Evolutionary conservation across 2,329 filamentous ascomycete species (phyloP).

Genomic region (Aspergillus fumigatus): DNA sequence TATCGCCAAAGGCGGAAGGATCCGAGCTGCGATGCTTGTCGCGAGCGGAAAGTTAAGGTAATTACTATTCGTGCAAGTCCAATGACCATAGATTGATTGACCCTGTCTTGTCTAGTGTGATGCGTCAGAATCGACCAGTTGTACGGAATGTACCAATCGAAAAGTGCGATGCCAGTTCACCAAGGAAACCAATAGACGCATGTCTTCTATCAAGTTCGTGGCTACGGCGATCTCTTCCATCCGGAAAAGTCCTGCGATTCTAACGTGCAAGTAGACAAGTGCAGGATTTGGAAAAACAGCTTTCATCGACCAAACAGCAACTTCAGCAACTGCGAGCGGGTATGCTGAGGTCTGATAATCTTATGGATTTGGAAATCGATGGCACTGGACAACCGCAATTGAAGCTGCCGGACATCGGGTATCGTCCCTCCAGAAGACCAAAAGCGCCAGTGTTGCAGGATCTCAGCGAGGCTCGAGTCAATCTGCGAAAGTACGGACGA

Average conservation of each 20-base stretch:
- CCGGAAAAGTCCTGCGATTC: constrained; percentile 6
- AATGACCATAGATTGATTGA: background rate
- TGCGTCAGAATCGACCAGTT: constrained; percentile 92
- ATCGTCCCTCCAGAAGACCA: constrained; percentile 61
- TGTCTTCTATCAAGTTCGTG: constrained; percentile 91
- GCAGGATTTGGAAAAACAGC: constrained; percentile 91
- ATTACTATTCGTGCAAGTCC: constrained; percentile 2
- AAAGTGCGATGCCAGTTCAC: constrained; percentile 98
- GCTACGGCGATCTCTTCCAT: constrained; percentile 1
- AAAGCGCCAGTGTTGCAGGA: constrained; percentile 61
- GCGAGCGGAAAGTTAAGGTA: constrained; percentile 71
- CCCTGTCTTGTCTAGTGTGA: constrained; percentile 59
- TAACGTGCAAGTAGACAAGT: constrained; percentile 59
- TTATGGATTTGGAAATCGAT: constrained; percentile 41
- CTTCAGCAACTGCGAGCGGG: constrained; percentile 69
- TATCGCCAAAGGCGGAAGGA: constrained; percentile 95
- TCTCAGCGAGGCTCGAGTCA: constrained; percentile 65
- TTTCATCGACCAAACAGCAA: constrained; percentile 73
- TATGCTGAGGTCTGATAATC: constrained; percentile 48
- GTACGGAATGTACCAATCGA: constrained; percentile 93
- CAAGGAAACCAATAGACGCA: constrained; percentile 95
- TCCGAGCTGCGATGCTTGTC: constrained; percentile 93
- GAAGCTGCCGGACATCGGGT: constrained; percentile 61
- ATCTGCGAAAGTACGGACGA: constrained; percentile 67
- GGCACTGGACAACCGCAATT: constrained; percentile 42